Evolutionary conservation across 306 rosid genomes (phyloP), one percentile per base, ranked within the genome.

Genomic region (Lupinus albus): DNA sequence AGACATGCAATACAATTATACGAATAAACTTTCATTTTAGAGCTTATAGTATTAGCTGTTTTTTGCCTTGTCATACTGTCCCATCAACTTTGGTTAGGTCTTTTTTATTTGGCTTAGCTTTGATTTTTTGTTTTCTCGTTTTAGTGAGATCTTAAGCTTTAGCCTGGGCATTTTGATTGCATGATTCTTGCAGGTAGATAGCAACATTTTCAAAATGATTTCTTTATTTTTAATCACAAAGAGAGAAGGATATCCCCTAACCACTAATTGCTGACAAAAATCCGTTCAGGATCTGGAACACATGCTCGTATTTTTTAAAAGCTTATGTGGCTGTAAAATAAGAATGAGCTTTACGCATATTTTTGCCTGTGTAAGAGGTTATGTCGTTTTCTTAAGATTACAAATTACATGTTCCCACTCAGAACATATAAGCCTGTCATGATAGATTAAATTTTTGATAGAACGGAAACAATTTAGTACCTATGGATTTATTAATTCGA

Each of bases 21-120:
- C 10, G 56, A 13, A 60, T n/a, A 16, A 12, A 44, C 39, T 15
- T 51, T 61, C 42, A 64, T 72, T 62, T 59, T 2, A 45, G 56
- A 17, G 7, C 12, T 6, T 30, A 6, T 11, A 42, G 45, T 39
- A 39, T 39, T 39, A 39, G 11, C 25, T 49, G 11, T 41, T 49
- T 68, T 18, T 30, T 32, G 32, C 30, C 47, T 35, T 25, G 25
- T 51, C 47, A 67, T 51, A 2, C 14, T 11, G 33, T 33, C 13
- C 20, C 61, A 35, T 67, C 38, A 35, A 8, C 71, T 35, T 33
- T 17, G 15, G 50, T 46, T 39, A 42, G 4, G 47, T 42, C 3
- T 38, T 33, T 57, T 0, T 32, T 13, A 6, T 50, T 8, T 50
- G 3, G 54, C 54, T 7, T 48, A 15, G 4, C 11, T 48, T 48